A percentile compares a stretch with the other conserved stretches of the same genome.
Conservation (phyloP, 2,329 filamentous ascomycete genomes). For the Clarireedia sp. region DNA sequence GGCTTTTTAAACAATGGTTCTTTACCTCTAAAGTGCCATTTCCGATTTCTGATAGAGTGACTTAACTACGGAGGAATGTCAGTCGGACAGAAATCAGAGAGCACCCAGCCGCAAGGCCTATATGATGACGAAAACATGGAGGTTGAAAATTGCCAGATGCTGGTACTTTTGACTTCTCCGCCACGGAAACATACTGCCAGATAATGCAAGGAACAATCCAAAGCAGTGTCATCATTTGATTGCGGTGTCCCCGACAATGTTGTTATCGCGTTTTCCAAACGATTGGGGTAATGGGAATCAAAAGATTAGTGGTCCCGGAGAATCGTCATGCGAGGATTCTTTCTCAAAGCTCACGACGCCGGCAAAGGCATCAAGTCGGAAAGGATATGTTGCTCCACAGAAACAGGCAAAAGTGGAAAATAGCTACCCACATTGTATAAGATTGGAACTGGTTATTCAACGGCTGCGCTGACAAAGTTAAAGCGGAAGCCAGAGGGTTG, state of each 20-base stretch:
- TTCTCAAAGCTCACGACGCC: not conserved
- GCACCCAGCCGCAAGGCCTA: not conserved
- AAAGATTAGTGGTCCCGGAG: not conserved
- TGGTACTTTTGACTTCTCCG: not conserved
- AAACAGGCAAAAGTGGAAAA: conserved; percentile 6
- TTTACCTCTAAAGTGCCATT: not conserved
- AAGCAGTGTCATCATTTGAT: not conserved
- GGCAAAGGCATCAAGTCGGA: not conserved
- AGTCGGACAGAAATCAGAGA: not conserved
- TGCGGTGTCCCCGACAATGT: not conserved
- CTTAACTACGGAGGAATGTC: not conserved
- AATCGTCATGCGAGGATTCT: not conserved
- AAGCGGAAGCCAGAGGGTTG: not conserved
- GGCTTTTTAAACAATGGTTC: not conserved
- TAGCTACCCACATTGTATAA: conserved; percentile 5
- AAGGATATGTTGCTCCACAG: not conserved
- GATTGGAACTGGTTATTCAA: not conserved
- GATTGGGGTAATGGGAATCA: not conserved
- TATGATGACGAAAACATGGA: not conserved
- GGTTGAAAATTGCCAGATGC: not conserved
- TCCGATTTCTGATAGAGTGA: not conserved
- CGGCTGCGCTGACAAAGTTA: not conserved
- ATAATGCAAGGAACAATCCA: not conserved
- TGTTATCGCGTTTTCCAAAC: not conserved
- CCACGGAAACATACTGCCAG: not conserved